phyloP scores from a whole-genome alignment of 768 basidiomycete species.

The Melanogaster broomeanus region DNA sequence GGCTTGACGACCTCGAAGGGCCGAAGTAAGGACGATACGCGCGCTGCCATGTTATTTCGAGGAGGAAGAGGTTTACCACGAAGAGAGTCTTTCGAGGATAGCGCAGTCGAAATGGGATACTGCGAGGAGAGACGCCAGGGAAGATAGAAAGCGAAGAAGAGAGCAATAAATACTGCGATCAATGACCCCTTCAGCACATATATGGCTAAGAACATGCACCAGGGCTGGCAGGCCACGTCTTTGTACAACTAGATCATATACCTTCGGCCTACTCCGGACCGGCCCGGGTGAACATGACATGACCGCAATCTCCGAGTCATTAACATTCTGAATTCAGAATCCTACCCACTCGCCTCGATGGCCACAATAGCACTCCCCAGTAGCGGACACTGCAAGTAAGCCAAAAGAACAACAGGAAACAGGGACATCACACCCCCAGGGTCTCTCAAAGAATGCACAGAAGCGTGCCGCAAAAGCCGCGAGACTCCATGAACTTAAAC shows the following conservation, averaged over 20 bases:
- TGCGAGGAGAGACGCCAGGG: background rate
- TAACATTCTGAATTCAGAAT: background rate
- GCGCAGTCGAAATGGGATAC: background rate
- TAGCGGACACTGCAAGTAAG: slow-evolving; percentile 13
- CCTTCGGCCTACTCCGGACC: slow-evolving; percentile 26
- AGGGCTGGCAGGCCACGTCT: no score
- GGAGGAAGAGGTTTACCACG: background rate
- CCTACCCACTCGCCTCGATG: slow-evolving; percentile 13
- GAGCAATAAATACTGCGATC: slow-evolving; percentile 2
- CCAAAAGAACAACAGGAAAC: slow-evolving; percentile 12
- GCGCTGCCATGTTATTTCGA: slow-evolving; percentile 12
- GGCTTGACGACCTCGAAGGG: slow-evolving; percentile 54
- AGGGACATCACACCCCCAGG: slow-evolving; percentile 17
- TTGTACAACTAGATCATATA: background rate
- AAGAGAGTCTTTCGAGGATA: background rate
- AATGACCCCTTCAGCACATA: slow-evolving; percentile 5
- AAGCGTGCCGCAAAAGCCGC: slow-evolving; percentile 77
- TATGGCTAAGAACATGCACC: background rate
- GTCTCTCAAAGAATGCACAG: slow-evolving; percentile 75
- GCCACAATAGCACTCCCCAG: slow-evolving; percentile 11
- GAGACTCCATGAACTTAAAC: slow-evolving; percentile 62
- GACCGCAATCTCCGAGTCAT: no score
- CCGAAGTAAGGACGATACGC: slow-evolving; percentile 20
- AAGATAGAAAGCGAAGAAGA: slow-evolving; percentile 2
- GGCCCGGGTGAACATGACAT: slow-evolving; percentile 1